These are phyloP conservation scores for Pleurotus cornucopiae DNA, from an alignment of 768 basidiomycete species.

Conservation along the genomic window DNA sequence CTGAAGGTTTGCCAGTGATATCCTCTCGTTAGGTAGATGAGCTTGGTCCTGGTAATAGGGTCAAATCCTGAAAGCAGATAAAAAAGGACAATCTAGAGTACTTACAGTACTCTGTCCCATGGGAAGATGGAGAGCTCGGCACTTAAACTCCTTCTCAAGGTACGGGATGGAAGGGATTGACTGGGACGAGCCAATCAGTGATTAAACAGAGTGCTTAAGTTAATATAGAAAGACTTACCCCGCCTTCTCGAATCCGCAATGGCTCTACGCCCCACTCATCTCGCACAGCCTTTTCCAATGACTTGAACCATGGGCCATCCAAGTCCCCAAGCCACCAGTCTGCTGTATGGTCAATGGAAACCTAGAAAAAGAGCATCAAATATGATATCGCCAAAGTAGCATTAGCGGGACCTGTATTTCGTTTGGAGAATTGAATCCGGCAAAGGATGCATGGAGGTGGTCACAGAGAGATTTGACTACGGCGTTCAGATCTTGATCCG, in stretches of 20 bases:
- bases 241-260: conserved; percentile 88
- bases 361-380: conserved; percentile 32
- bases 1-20: conserved; percentile 77
- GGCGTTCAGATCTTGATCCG: conserved; percentile 79
- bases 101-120: conserved; percentile 87
- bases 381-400: neutral
- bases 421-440: conserved; percentile 62
- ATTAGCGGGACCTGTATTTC: conserved; percentile 52
- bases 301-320: conserved; percentile 80
- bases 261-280: conserved; percentile 89
- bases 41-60: conserved; percentile 66
- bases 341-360: conserved; percentile 77
- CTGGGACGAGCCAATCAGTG: conserved; percentile 31
- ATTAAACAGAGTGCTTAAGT: neutral
- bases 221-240: conserved; percentile 45
- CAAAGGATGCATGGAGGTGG: conserved; percentile 59
- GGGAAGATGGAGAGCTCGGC: conserved; percentile 88
- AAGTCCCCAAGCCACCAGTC: conserved; percentile 97
- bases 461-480: conserved; percentile 59
- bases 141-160: conserved; percentile 87
- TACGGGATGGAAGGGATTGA: conserved; percentile 93
- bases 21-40: conserved; percentile 90
- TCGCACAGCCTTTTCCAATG: conserved; percentile 75
- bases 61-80: neutral
- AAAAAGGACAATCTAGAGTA: neutral